phyloP scores from a whole-genome alignment of 2,329 filamentous ascomycete species.

The Neofusicoccum umdonicola region DNA sequence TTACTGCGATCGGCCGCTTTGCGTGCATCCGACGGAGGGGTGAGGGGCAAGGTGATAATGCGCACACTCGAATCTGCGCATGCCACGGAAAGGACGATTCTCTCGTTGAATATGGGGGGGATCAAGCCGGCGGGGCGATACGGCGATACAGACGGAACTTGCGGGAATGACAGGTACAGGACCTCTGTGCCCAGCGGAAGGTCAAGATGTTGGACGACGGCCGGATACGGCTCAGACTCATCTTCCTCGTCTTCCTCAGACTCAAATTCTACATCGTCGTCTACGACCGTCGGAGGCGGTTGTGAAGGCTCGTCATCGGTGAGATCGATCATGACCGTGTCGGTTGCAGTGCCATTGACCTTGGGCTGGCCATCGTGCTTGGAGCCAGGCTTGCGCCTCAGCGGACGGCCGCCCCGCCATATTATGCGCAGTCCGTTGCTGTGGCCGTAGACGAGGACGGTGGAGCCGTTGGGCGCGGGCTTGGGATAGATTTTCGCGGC shows the following conservation, averaged over 20 bases:
- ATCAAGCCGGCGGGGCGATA: slow-evolving; percentile 36
- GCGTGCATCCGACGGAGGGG: slow-evolving; percentile 48
- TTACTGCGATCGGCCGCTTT: slow-evolving; percentile 34
- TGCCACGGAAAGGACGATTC: slow-evolving; percentile 53
- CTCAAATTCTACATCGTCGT: slow-evolving; percentile 45
- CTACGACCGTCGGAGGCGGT: slow-evolving; percentile 16
- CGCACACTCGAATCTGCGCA: slow-evolving; percentile 58
- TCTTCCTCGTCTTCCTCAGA: slow-evolving; percentile 59
- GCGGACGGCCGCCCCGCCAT: slow-evolving; percentile 58
- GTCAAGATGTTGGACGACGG: slow-evolving; percentile 55
- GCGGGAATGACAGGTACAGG: slow-evolving; percentile 52
- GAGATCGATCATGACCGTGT: slow-evolving; percentile 53
- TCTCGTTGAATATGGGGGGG: slow-evolving; percentile 48
- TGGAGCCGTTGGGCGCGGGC: slow-evolving; percentile 60
- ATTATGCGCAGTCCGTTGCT: slow-evolving; percentile 57
- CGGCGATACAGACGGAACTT: slow-evolving; percentile 31
- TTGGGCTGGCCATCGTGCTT: slow-evolving; percentile 32
- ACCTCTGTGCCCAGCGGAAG: slow-evolving; percentile 55
- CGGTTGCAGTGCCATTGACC: slow-evolving; percentile 41
- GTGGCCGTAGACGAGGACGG: slow-evolving; percentile 60
- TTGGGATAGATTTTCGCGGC: slow-evolving; percentile 58
- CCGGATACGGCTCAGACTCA: slow-evolving; percentile 53
- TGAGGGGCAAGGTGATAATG: slow-evolving; percentile 54
- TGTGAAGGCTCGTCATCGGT: slow-evolving; percentile 51
- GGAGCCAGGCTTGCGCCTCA: slow-evolving; percentile 34